A percentile compares a stretch with the other conserved stretches of the same genome.
These are phyloP conservation scores for Betula pendula DNA, from an alignment of 306 rosid genomes.

Conservation along the genomic window DNA sequence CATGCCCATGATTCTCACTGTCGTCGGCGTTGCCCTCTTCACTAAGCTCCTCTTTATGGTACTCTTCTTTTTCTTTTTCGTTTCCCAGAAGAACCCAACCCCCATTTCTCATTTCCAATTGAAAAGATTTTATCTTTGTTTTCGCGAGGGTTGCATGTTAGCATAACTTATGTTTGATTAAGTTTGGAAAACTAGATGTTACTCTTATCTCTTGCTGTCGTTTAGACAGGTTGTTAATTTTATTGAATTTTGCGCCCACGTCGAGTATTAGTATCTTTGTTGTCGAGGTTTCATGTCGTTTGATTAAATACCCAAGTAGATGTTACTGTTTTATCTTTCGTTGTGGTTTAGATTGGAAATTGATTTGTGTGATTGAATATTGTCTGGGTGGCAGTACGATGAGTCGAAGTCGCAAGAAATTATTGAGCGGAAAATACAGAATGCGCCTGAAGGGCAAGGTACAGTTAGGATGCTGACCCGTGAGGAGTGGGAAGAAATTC, in stretches of 20 bases:
- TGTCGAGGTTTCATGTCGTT: not conserved
- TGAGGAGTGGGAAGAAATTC: constrained; percentile 61
- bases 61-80: not conserved
- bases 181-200: not conserved
- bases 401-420: constrained; percentile 66
- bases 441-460: constrained; percentile 57
- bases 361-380: constrained; percentile 4
- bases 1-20: constrained; percentile 68
- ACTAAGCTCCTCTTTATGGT: constrained; percentile 85
- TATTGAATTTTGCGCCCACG: too few species aligned
- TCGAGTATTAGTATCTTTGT: too few species aligned
- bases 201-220: not conserved
- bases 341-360: constrained; percentile 5
- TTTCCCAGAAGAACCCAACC: not conserved
- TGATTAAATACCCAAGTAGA: not conserved
- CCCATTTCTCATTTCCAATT: not conserved
- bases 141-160: too few species aligned
- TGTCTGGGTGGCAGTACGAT: constrained; percentile 48
- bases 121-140: not conserved
- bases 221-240: too few species aligned
- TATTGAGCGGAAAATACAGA: constrained; percentile 51
- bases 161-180: not conserved
- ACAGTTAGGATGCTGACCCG: constrained; percentile 56
- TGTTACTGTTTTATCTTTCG: not conserved
- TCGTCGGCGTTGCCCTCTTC: constrained; percentile 59